Conservation (phyloP, 1,284 basidiomycete species). For the Anthracocystis panici-leucophaei region DNA sequence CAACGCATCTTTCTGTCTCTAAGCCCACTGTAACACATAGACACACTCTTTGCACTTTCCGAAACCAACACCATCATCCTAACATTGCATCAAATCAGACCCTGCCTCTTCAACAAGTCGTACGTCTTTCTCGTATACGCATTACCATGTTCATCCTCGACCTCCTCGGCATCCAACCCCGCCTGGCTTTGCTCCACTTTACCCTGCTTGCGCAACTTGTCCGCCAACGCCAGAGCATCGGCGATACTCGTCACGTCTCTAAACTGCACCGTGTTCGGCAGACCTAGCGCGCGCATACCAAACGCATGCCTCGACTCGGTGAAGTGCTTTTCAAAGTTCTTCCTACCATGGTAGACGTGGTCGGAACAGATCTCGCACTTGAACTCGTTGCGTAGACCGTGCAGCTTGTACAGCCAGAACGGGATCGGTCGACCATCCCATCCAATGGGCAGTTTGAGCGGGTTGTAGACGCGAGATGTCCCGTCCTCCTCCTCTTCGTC, state of each 20-base stretch:
- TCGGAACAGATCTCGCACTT: slow-evolving; percentile 94
- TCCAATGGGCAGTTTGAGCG: slow-evolving; percentile 93
- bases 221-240: slow-evolving; percentile 81
- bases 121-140: slow-evolving; percentile 68
- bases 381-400: slow-evolving; percentile 96
- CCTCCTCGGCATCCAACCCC: slow-evolving; percentile 63
- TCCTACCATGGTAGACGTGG: slow-evolving; percentile 79
- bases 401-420: slow-evolving; percentile 98
- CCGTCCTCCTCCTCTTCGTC: slow-evolving; percentile 50
- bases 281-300: slow-evolving; percentile 94
- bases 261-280: slow-evolving; percentile 99
- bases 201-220: slow-evolving; percentile 62
- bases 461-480: slow-evolving; percentile 95
- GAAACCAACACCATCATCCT: too few relatives aligned
- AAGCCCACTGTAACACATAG: neutral
- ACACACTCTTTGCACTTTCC: neutral
- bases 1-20: slow-evolving; percentile 18
- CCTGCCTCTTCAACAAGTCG: slow-evolving; percentile 68
- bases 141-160: slow-evolving; percentile 68
- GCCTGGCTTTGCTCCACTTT: slow-evolving; percentile 47
- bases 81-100: slow-evolving; percentile 42
- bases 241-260: slow-evolving; percentile 97
- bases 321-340: slow-evolving; percentile 94
- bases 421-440: slow-evolving; percentile 99
- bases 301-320: slow-evolving; percentile 96